phyloP scores from a whole-genome alignment of 371 early-diverging fungal genomes.

The Coemansia sp. region DNA sequence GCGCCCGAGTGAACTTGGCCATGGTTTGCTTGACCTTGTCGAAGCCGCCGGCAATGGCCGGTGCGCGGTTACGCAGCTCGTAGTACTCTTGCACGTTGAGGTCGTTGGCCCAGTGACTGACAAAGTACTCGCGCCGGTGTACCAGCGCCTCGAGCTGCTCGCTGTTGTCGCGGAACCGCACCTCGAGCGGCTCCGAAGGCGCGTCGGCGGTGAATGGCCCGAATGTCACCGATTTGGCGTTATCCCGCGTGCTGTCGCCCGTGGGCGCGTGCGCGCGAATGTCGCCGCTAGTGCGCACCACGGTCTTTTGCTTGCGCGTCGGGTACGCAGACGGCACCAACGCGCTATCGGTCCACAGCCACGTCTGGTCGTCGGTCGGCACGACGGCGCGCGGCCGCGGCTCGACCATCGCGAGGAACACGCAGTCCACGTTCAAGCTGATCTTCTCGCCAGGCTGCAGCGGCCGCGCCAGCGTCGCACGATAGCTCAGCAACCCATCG shows the following conservation, averaged over 20 bases:
- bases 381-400: slow-evolving; percentile 73
- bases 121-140: slow-evolving; percentile 70
- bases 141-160: slow-evolving; percentile 66
- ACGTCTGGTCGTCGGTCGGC: slow-evolving; percentile 69
- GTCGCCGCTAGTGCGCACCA: slow-evolving; percentile 53
- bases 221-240: slow-evolving; percentile 63
- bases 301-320: slow-evolving; percentile 75
- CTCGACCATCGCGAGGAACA: slow-evolving; percentile 57
- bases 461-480: slow-evolving; percentile 59
- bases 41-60: slow-evolving; percentile 59
- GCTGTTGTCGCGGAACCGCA: slow-evolving; percentile 70
- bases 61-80: slow-evolving; percentile 77
- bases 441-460: slow-evolving; percentile 65
- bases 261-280: slow-evolving; percentile 14
- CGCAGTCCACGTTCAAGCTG: slow-evolving; percentile 65
- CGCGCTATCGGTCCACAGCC: slow-evolving; percentile 63
- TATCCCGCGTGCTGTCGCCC: slow-evolving; percentile 42
- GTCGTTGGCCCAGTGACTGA: slow-evolving; percentile 85
- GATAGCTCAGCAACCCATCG: slow-evolving; percentile 51
- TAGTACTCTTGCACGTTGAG: slow-evolving; percentile 84
- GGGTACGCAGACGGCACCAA: slow-evolving; percentile 68
- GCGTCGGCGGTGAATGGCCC: slow-evolving; percentile 65
- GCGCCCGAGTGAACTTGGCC: slow-evolving; percentile 12
- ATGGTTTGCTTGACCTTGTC: slow-evolving; percentile 39
- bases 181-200: slow-evolving; percentile 44